A percentile compares a stretch with the other conserved stretches of the same genome.
Evolutionary conservation across 176 grass and related monocot genomes (phyloP).

Genomic region (Triticum monococcum): DNA sequence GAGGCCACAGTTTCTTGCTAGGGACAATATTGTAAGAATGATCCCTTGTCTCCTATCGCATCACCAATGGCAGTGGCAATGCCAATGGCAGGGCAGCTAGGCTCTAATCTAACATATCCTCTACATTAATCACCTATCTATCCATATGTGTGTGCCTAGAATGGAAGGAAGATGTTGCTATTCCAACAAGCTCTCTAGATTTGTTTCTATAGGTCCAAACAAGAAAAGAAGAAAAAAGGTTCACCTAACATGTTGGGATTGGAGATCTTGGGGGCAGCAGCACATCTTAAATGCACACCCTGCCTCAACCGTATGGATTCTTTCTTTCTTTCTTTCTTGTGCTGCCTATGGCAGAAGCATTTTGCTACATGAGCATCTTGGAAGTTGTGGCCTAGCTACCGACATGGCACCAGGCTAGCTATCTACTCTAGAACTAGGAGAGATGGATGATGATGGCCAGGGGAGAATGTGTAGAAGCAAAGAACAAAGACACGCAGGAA

Average conservation of each 20-base stretch:
- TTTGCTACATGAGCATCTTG: constrained; percentile 45
- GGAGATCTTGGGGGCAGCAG: constrained; percentile 43
- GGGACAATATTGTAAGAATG: constrained; percentile 33
- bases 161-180: constrained; percentile 3
- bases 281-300: constrained; percentile 35
- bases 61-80: constrained; percentile 11
- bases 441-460: constrained; percentile 13
- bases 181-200: not conserved
- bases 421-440: not conserved
- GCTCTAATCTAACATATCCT: constrained; percentile 36
- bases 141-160: not conserved
- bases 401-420: constrained; percentile 25
- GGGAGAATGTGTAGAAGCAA: constrained; percentile 12
- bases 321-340: constrained; percentile 9
- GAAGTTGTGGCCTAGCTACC: constrained; percentile 42
- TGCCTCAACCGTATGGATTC: constrained; percentile 10
- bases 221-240: constrained; percentile 2
- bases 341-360: constrained; percentile 23
- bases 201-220: not conserved
- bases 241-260: constrained; percentile 46
- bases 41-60: constrained; percentile 22
- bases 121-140: constrained; percentile 16
- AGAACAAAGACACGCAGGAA: constrained; percentile 2
- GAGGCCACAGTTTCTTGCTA: constrained; percentile 25
- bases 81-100: not conserved